Evolutionary conservation across 2,329 filamentous ascomycete species (phyloP), one percentile per base, ranked within the genome.

Genomic region (Arthrobotrys entomopaga): DNA sequence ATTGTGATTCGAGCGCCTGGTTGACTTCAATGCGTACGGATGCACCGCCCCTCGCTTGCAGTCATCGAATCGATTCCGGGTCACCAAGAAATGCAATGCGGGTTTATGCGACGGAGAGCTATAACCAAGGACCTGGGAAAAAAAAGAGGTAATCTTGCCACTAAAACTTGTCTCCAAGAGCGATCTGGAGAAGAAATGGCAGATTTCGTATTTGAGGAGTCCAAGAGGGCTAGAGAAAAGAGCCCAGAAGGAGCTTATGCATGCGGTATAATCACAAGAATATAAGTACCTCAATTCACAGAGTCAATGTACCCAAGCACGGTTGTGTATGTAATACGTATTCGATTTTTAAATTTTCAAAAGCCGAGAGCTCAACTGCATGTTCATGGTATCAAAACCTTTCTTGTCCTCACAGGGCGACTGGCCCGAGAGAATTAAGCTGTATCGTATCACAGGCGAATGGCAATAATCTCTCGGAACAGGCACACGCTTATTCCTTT

Each of bases 381-480:
- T 19, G 52, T 40, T 26, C n/a, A 24, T 16, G 49, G 46, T 49
- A 4, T 49, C 19, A 13, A n/a, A 20, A 20, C 46, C 2, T 16
- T 58, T 58, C 26, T 13, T 15, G 48, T 53, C 52, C 46, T 46
- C 46, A 26, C 43, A 53, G 64, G 46, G 50, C 54, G 38, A 50
- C 65, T 56, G 26, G 66, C 59, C 34, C 16, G 54, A 64, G 66
- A 61, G 52, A 46, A 38, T 40, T 8, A 57, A 40, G 34, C 16
- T 38, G 8, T 15, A 50, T 34, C 42, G 19, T 24, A 58, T 58
- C 53, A n/a, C 69, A 73, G 69, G 57, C 69, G 69, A 73, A 73
- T 73, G 15, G 69, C 69, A 73, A 73, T 73, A 73, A 66, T 73
- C 69, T 73, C 69, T 73, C 69, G 69, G 67, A 53, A 50, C 48